A percentile compares a stretch with the other conserved stretches of the same genome.
phyloP scores from a whole-genome alignment of 2,329 filamentous ascomycete genomes.

The Penicillium sp. region DNA sequence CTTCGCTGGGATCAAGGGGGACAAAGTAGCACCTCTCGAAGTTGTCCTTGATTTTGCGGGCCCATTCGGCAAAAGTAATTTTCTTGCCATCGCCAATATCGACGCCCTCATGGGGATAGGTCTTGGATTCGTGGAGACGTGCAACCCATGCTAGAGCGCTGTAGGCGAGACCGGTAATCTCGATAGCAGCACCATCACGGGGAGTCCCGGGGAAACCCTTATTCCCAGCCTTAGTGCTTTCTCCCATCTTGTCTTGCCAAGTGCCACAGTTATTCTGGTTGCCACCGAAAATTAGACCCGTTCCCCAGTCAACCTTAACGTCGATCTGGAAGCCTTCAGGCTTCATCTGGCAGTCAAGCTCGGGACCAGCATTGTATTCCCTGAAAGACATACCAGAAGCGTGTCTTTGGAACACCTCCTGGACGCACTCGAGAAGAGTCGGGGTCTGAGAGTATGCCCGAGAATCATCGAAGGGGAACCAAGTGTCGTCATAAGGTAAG shows the following conservation, averaged over 20 bases:
- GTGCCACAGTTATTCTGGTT: slow-evolving; percentile 95
- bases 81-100: slow-evolving; percentile 59
- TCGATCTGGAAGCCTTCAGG: slow-evolving; percentile 89
- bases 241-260: slow-evolving; percentile 99
- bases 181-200: slow-evolving; percentile 88
- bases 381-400: slow-evolving; percentile 87
- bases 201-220: slow-evolving; percentile 97
- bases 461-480: slow-evolving; percentile 77
- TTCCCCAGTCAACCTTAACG: slow-evolving; percentile 86
- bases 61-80: slow-evolving; percentile 77
- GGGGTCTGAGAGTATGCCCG: slow-evolving; percentile 83
- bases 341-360: slow-evolving; percentile 89
- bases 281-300: slow-evolving; percentile 88
- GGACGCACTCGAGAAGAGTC: slow-evolving; percentile 82
- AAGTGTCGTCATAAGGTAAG: slow-evolving; percentile 91
- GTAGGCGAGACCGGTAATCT: slow-evolving; percentile 91
- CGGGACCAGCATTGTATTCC: slow-evolving; percentile 87
- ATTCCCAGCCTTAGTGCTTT: slow-evolving; percentile 82
- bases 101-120: slow-evolving; percentile 72
- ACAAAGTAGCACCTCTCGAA: slow-evolving; percentile 94
- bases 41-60: slow-evolving; percentile 71
- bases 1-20: slow-evolving; percentile 66
- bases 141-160: slow-evolving; percentile 81
- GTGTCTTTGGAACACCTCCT: slow-evolving; percentile 90
- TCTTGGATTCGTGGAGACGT: slow-evolving; percentile 62